These are phyloP conservation scores for Aspergillus vadensis DNA, from an alignment of 2,329 filamentous ascomycete genomes.

Conservation along the genomic window DNA sequence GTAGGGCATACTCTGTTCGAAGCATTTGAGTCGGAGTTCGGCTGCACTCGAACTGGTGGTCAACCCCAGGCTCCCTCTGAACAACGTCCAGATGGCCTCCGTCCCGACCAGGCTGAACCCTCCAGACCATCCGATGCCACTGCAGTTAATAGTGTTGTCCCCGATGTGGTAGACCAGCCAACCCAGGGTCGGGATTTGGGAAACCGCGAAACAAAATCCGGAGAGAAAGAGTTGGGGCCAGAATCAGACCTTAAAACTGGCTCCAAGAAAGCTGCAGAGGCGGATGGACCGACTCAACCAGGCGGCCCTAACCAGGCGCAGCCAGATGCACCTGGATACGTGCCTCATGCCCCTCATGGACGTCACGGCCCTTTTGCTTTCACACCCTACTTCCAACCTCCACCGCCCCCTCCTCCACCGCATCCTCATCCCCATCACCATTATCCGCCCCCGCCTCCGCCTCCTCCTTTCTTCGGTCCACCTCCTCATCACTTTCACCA, in stretches of 20 bases:
- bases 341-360: neutral
- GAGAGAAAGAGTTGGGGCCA: neutral
- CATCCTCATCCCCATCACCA: slow-evolving; percentile 1
- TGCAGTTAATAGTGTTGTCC: neutral
- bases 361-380: neutral
- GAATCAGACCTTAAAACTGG: neutral
- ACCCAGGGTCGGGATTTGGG: neutral
- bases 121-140: neutral
- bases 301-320: neutral
- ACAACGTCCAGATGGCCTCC: neutral
- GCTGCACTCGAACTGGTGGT: slow-evolving; percentile 19
- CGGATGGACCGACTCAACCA: neutral
- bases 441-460: neutral
- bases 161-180: neutral
- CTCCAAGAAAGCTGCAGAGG: neutral
- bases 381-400: neutral
- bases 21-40: slow-evolving; percentile 40
- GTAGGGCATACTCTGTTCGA: slow-evolving; percentile 42
- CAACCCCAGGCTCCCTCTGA: slow-evolving; percentile 12
- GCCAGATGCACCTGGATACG: neutral
- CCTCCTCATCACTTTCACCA: neutral
- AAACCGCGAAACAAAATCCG: neutral
- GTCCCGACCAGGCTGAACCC: neutral
- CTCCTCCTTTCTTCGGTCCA: neutral
- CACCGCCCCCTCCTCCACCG: neutral